Conservation (phyloP, 306 rosid species). For the Rubus idaeus region DNA sequence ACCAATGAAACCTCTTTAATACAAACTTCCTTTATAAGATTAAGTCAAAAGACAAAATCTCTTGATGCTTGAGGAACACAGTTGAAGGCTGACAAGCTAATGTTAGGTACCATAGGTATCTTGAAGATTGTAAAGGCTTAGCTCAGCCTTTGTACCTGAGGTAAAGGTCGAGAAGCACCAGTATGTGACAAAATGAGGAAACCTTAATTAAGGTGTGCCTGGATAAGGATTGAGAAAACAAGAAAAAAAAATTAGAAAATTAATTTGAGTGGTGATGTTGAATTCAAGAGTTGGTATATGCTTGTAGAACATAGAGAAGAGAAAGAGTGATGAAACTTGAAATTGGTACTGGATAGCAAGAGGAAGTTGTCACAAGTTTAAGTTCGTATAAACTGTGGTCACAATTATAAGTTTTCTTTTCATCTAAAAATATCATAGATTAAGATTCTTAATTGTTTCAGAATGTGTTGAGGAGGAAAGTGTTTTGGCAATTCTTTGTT, state of each 20-base stretch:
- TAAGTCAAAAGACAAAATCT: too few species aligned
- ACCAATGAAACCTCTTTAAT: too few species aligned
- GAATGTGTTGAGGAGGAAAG: neutral
- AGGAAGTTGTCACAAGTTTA: neutral
- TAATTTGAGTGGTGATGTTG: neutral
- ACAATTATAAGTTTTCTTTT: neutral
- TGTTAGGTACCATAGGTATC: neutral
- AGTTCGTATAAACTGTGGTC: neutral
- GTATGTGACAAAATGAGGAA: neutral
- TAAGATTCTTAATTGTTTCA: neutral
- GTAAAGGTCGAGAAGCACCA: neutral
- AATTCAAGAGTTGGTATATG: neutral
- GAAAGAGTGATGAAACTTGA: neutral
- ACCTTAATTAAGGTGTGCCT: neutral
- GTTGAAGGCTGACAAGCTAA: neutral
- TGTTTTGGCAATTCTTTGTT: neutral
- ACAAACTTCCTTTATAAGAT: too few species aligned
- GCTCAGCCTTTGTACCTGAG: neutral
- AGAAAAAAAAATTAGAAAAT: neutral
- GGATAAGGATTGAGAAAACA: neutral
- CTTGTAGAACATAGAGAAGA: too few species aligned
- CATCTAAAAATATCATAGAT: neutral
- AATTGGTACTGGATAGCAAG: neutral
- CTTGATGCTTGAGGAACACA: neutral
- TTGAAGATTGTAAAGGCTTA: neutral